Conservation (phyloP, 345 rosid genomes). For the Eucalyptus camaldulensis region DNA sequence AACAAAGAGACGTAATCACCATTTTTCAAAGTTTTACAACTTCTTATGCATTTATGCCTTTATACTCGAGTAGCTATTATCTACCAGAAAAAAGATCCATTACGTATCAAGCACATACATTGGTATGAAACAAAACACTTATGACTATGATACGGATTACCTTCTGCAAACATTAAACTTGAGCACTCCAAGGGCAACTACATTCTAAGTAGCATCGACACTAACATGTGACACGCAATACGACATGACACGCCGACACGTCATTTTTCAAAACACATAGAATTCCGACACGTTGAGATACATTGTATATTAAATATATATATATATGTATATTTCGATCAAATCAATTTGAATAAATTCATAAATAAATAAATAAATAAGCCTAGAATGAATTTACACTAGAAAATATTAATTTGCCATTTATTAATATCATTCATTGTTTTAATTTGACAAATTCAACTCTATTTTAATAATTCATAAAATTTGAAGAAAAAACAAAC, state of each 20-base stretch:
- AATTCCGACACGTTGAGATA: rapidly evolving
- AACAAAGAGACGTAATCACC: neutral
- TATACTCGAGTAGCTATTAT: neutral
- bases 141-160: neutral
- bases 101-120: neutral
- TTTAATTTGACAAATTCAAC: too few relatives aligned
- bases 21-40: neutral
- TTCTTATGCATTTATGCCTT: neutral
- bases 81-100: neutral
- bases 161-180: neutral
- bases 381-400: too few relatives aligned
- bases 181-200: neutral
- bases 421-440: too few relatives aligned
- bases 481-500: too few relatives aligned
- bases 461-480: too few relatives aligned
- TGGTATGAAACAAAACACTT: neutral
- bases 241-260: rapidly evolving
- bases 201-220: rapidly evolving
- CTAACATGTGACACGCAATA: rapidly evolving
- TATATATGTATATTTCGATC: too few relatives aligned
- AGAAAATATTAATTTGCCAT: too few relatives aligned
- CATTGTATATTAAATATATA: too few relatives aligned
- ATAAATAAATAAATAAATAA: too few relatives aligned
- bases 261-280: rapidly evolving
- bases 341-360: too few relatives aligned